Evolutionary conservation across 176 grass and related monocot species (phyloP).

Genomic region (Cocos nucifera): DNA sequence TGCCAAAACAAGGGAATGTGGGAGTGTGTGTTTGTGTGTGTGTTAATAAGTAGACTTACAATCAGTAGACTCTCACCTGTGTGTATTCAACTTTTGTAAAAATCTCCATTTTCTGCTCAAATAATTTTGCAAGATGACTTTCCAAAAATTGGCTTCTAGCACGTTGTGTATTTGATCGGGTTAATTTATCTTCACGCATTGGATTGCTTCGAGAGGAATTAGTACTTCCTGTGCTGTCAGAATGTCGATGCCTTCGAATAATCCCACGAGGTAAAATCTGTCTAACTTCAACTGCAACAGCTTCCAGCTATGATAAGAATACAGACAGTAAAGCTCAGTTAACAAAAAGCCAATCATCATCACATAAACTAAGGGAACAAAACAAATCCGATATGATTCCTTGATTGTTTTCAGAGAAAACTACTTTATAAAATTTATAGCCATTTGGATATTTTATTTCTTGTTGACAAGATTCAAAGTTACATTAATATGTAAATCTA

Average conservation of each 20-base stretch:
- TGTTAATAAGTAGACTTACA: too few species aligned
- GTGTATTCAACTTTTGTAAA: constrained; percentile 99
- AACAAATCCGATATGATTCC: too few species aligned
- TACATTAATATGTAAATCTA: too few species aligned
- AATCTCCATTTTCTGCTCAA: constrained; percentile 99
- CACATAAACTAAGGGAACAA: neutral
- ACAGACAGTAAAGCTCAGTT: too few species aligned
- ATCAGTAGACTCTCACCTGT: constrained; percentile 37
- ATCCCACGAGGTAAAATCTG: constrained; percentile 82
- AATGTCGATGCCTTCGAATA: constrained; percentile 70
- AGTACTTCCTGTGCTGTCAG: constrained; percentile 86
- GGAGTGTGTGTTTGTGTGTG: too few species aligned
- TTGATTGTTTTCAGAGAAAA: too few species aligned
- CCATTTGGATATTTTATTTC: too few species aligned
- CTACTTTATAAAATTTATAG: too few species aligned
- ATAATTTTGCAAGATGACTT: constrained; percentile 95
- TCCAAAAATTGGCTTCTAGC: constrained; percentile 95
- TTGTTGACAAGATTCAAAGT: too few species aligned
- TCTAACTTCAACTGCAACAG: constrained; percentile 63
- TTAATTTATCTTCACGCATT: constrained; percentile 68
- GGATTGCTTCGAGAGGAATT: constrained; percentile 92
- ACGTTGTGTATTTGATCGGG: constrained; percentile 64
- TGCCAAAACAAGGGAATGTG: too few species aligned
- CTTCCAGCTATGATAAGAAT: constrained; percentile 59
- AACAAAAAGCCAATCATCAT: neutral